Evolutionary conservation across 2,329 filamentous ascomycete genomes (phyloP).

Genomic region (Penicillium palitans): DNA sequence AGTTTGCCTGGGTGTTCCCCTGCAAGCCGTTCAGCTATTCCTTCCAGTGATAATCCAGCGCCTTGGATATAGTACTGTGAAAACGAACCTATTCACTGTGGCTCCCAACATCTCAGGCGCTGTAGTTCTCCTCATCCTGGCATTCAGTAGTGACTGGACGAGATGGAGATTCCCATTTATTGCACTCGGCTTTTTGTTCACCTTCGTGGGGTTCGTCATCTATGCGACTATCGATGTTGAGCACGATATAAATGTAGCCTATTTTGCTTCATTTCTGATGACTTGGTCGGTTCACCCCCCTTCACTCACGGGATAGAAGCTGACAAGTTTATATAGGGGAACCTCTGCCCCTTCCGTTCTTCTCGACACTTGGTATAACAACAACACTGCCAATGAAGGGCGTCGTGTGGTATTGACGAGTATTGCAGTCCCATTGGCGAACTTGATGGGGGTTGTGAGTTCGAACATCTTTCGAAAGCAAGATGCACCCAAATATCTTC

Average conservation of each 20-base stretch:
- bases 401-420: constrained; percentile 65
- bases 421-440: constrained; percentile 68
- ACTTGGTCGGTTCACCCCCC: constrained; percentile 53
- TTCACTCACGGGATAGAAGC: not conserved
- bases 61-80: constrained; percentile 52
- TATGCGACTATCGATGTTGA: constrained; percentile 66
- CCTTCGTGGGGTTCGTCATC: constrained; percentile 72
- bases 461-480: constrained; percentile 64
- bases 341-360: constrained; percentile 64
- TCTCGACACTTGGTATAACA: constrained; percentile 68
- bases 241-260: constrained; percentile 59
- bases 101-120: constrained; percentile 73
- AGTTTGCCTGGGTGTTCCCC: constrained; percentile 32
- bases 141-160: constrained; percentile 65
- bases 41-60: constrained; percentile 33
- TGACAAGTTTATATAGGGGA: constrained; percentile 44
- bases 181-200: constrained; percentile 66
- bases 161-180: constrained; percentile 67
- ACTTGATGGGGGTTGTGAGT: constrained; percentile 68
- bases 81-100: constrained; percentile 67
- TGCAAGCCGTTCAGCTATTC: constrained; percentile 32
- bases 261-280: constrained; percentile 75
- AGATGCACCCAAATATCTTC: constrained; percentile 63
- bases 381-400: constrained; percentile 73
- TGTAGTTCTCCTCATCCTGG: constrained; percentile 66